phyloP scores from a whole-genome alignment of 2,329 filamentous ascomycete genomes.

The Alternaria sp. region DNA sequence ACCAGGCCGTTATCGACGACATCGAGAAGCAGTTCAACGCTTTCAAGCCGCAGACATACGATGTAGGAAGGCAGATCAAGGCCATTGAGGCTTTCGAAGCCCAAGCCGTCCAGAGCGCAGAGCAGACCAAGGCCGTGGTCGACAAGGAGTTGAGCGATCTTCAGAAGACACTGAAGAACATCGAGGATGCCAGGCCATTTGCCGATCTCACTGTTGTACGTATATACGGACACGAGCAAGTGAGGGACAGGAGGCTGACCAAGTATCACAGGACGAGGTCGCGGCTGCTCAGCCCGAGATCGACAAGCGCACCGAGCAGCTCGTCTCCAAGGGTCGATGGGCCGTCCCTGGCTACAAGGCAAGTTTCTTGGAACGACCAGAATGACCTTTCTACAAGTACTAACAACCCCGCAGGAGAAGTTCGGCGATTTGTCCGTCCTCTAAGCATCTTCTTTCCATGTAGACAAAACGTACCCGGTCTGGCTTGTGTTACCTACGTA shows the following conservation, averaged over 20 bases:
- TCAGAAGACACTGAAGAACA: slow-evolving; percentile 94
- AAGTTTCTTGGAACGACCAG: slow-evolving; percentile 50
- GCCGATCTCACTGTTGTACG: slow-evolving; percentile 97
- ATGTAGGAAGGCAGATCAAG: slow-evolving; percentile 93
- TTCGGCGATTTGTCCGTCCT: slow-evolving; percentile 96
- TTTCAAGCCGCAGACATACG: slow-evolving; percentile 94
- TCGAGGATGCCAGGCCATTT: slow-evolving; percentile 93
- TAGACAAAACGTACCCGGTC: slow-evolving; percentile 42
- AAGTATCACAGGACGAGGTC: slow-evolving; percentile 80
- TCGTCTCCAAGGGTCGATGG: slow-evolving; percentile 99
- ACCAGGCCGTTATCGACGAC: slow-evolving; percentile 93
- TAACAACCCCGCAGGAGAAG: slow-evolving; percentile 80
- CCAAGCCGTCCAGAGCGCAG: slow-evolving; percentile 94
- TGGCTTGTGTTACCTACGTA: slow-evolving; percentile 53
- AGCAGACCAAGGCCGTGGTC: slow-evolving; percentile 96
- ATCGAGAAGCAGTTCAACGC: slow-evolving; percentile 93
- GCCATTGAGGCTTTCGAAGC: slow-evolving; percentile 97
- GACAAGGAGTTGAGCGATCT: slow-evolving; percentile 94
- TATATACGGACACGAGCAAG: slow-evolving; percentile 48
- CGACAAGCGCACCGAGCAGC: slow-evolving; percentile 92
- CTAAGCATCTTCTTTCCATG: slow-evolving; percentile 64
- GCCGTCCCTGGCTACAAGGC: slow-evolving; percentile 99
- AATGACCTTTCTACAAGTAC: slow-evolving; percentile 29
- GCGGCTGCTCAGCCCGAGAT: slow-evolving; percentile 93
- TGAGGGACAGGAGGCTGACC: slow-evolving; percentile 27